Evolutionary conservation across 208 protist species (phyloP), one percentile per base, ranked within the genome.

Genomic region (Trypanosoma scelopori): DNA sequence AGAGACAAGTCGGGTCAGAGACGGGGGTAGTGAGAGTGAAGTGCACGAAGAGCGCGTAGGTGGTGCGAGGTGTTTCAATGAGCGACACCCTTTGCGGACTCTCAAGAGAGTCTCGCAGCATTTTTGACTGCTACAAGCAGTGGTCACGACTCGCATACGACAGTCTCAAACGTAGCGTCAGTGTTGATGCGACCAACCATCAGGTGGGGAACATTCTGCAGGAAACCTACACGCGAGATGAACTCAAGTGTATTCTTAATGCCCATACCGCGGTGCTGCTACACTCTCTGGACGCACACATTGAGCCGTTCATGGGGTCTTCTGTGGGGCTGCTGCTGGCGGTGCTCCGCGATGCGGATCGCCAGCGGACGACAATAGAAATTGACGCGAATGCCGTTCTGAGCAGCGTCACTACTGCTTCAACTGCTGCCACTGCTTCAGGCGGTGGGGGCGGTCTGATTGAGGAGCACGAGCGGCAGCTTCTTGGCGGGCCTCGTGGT

Each of bases 111-210:
- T 92, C 85, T 4, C 64, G 72, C 13, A 37, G 41, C 1, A 65
- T 87, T 23, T 72, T 92, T 18, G 82, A 89, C 66, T 53, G 62
- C 32, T 87, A 89, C 70, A 78, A 80, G 53, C 76, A 77, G 46
- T 92, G 85, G 85, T 84, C 76, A 37, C 61, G 64, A 25, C 74
- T 92, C 13, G 81, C 85, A 4, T 74, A 82, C 27, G 85, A 89
- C 41, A 83, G 82, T 65, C 80, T 87, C 58, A 80, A 76, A 53
- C 80, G 82, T 28, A 78, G 85, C 71, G 69, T 87, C 7, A 58
- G 55, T 28, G 67, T 92, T 3, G 86, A 92, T 70, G 76, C 81
- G 15, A 71, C 60, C 30, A 78, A 76, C 46, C 88, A 80, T 47
- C 62, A 77, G 42, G 68, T 71, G 0, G 86, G 81, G 49, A 83